These are phyloP conservation scores for Kwoniella dejecticola DNA, from an alignment of 768 basidiomycete species.

Conservation along the genomic window DNA sequence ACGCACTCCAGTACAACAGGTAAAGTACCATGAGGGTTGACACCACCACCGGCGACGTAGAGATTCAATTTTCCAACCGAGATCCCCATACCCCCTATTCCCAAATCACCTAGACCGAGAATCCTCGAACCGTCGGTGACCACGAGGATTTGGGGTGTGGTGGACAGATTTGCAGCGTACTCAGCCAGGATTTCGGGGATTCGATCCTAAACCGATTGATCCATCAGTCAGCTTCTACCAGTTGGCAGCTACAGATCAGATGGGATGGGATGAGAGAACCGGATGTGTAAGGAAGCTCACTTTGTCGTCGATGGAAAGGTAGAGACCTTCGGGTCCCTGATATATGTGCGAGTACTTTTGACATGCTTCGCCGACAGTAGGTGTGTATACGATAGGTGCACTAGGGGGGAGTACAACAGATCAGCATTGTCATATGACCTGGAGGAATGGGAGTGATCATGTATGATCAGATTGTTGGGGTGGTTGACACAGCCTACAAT, in stretches of 20 bases:
- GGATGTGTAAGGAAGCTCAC: conserved; percentile 61
- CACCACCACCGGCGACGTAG: conserved; percentile 83
- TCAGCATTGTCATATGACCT: neutral
- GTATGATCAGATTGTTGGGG: too few relatives aligned
- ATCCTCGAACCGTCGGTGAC: conserved; percentile 94
- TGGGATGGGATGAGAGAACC: too few relatives aligned
- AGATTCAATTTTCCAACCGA: conserved; percentile 89
- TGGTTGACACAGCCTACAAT: too few relatives aligned
- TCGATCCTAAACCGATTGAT: conserved; percentile 22
- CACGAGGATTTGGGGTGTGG: conserved; percentile 72
- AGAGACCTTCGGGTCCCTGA: conserved; percentile 61
- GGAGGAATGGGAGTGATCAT: too few relatives aligned
- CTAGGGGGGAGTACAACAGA: conserved; percentile 45
- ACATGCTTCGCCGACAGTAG: conserved; percentile 89
- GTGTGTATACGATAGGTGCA: conserved; percentile 84
- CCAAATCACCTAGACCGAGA: conserved; percentile 69
- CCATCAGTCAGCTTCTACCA: neutral
- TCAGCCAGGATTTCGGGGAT: conserved; percentile 39
- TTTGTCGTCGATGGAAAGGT: conserved; percentile 76
- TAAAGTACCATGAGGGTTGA: conserved; percentile 53
- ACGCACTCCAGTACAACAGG: conserved; percentile 51
- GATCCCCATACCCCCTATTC: conserved; percentile 59
- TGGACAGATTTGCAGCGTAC: conserved; percentile 32
- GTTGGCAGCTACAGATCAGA: neutral
- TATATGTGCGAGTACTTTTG: conserved; percentile 73